Evolutionary conservation across 208 protist species (phyloP), one percentile per base, ranked within the genome.

Genomic region (Leishmania guyanensis): DNA sequence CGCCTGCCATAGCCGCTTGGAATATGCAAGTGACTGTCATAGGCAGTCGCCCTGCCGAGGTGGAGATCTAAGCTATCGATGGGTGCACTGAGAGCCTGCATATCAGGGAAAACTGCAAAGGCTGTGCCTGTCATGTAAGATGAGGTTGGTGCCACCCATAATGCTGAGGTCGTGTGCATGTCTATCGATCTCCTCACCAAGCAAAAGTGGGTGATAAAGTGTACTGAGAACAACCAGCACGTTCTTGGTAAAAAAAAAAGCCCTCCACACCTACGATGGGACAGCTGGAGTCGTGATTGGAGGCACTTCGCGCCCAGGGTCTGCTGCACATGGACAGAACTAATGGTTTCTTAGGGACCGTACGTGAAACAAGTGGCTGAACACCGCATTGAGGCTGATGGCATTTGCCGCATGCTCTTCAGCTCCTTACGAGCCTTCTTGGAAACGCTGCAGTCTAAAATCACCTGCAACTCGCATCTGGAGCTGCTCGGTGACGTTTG

Each of bases 261-360:
- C 90, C 91, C 0, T 58, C 79, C 3, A 77, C 88, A 10, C n/a
- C 73, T 3, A 72, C 75, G 17, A 65, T 82, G 77, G 75, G 84
- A 77, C 73, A 91, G 82, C 84, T 95, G 60, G 86, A 83, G 53
- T 70, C 77, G 43, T 95, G 91, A 87, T 66, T 95, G 2, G 87
- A 92, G 65, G 76, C 83, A 29, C 70, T 93, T 26, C 65, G 82
- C 70, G 48, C 84, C 20, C 84, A 83, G 46, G 81, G 86, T 20
- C 81, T 95, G 16, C 77, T 95, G 1, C 93, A 92, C 85, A 91
- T 95, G 86, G 91, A 95, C 71, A 88, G 89, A 70, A 92, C 88
- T 46, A 2, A 91, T 93, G 86, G 83, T 93, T 73, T 90, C 87
- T 1, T 88, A 95, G 79, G 79, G 88, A 22, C 69, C 74, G 39